phyloP scores from a whole-genome alignment of 192 early-diverging fungal species.

The Linnemannia elongata region DNA sequence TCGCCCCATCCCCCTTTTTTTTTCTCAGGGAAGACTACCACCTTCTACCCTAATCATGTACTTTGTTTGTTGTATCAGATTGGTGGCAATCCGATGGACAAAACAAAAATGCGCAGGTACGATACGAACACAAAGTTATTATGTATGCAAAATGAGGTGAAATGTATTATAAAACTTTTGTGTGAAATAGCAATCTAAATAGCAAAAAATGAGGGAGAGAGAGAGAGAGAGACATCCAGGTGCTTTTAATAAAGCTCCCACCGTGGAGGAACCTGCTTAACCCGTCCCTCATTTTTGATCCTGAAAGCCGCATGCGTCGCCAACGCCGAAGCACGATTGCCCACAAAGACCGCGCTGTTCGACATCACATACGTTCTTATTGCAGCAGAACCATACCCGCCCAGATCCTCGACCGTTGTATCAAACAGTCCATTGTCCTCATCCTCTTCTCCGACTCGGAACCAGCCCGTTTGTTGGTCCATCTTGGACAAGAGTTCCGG shows the following conservation, averaged over 20 bases:
- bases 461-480: conserved; percentile 38
- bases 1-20: no score
- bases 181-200: not conserved
- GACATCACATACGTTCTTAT: conserved; percentile 27
- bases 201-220: not conserved
- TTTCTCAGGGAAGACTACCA: no score
- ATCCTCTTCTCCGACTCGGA: conserved; percentile 26
- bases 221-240: no score
- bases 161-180: no score
- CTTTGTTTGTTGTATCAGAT: no score
- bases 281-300: conserved; percentile 30
- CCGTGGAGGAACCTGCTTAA: not conserved
- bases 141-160: no score
- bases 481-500: conserved; percentile 21
- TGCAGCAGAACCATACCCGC: conserved; percentile 29
- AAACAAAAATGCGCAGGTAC: no score
- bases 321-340: conserved; percentile 11
- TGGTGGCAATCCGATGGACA: no score
- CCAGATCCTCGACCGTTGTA: conserved; percentile 16
- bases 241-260: conserved; percentile 48
- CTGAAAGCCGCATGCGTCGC: conserved; percentile 27
- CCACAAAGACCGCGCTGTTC: conserved; percentile 50
- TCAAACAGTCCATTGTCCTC: conserved; percentile 28
- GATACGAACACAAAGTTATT: no score
- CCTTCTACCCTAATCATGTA: no score